Base-by-base conservation (phyloP, 441 rosid genomes). In the Mallotus japonicus region DNA sequence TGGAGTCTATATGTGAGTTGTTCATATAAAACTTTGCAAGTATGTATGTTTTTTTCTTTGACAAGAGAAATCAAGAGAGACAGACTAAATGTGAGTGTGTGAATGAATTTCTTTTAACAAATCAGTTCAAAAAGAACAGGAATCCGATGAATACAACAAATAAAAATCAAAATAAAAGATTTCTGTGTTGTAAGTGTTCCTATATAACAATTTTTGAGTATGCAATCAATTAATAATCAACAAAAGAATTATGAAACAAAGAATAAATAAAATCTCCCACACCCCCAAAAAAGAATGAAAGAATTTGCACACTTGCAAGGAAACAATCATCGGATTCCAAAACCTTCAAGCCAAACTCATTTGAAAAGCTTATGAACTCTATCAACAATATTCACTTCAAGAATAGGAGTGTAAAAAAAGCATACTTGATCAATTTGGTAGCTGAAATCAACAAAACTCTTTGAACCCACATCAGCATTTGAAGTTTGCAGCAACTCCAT, bases 311-410 rank as follows among this genome's bases (percentile, higher is more conserved):
- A 78, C 82, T 85, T 85, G 84, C 73, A 83, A 79, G 70, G 83
- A 86, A 88, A 84, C 83, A 88, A 84, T 89, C 95, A 94, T 92
- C 96, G 97, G 98, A 92, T 92, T 90, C 98, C 95, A 78, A 67
- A 80, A 76, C 77, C 73, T 76, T 86, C 81, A 78, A 76, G 81
- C 75, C 75, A 73, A 80, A 79, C 73, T 82, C 92, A 88, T 85
- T 75, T 76, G 55, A 63, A 74, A 76, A 76, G 76, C 71, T 79
- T 68, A 72, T 28, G 73, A 78, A 75, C 74, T 65, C 69, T 78
- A 79, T 77, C 76, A 83, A 76, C 75, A 37, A 37, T 37, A 83
- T 67, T 50, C 77, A 78, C 79, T 20, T 79, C 72, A 75, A 32
- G 75, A 65, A 80, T 19, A 71, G 77, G 78, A 67, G 67, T 65